These are phyloP conservation scores for Boletellus dicymbophilus DNA, from an alignment of 1,284 basidiomycete genomes.

Conservation along the genomic window DNA sequence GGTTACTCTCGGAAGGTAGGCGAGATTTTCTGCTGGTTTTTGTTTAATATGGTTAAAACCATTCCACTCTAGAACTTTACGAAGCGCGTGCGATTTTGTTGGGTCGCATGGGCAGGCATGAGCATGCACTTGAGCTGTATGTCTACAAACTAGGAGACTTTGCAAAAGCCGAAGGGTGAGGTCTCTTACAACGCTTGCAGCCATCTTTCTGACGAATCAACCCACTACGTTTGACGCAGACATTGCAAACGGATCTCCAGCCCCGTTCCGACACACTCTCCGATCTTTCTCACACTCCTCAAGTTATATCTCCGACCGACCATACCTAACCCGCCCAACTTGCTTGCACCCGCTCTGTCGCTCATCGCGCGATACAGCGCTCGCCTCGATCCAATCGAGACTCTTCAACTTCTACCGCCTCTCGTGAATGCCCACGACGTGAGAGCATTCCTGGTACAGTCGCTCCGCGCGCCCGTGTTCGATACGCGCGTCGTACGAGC, in stretches of 20 bases:
- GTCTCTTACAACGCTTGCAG: background rate
- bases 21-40: conserved; percentile 1
- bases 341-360: conserved; percentile 79
- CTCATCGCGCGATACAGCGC: conserved; percentile 85
- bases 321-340: conserved; percentile 44
- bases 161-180: conserved; percentile 85
- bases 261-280: conserved; percentile 54
- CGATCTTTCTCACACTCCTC: conserved; percentile 85
- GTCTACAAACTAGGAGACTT: conserved; percentile 86
- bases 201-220: background rate
- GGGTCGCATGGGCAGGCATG: conserved; percentile 88
- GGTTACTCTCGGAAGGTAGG: conserved; percentile 74
- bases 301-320: conserved; percentile 85
- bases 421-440: conserved; percentile 83
- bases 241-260: conserved; percentile 86
- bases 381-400: conserved; percentile 77
- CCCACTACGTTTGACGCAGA: conserved; percentile 41
- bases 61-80: conserved; percentile 62
- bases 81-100: conserved; percentile 91
- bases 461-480: conserved; percentile 67
- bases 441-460: conserved; percentile 76
- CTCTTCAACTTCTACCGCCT: conserved; percentile 86
- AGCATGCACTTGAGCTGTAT: conserved; percentile 91
- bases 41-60: background rate
- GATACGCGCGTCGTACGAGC: conserved; percentile 69